Evolutionary conservation across 129 eudicot species (phyloP).

Genomic region (Arctium lappa): DNA sequence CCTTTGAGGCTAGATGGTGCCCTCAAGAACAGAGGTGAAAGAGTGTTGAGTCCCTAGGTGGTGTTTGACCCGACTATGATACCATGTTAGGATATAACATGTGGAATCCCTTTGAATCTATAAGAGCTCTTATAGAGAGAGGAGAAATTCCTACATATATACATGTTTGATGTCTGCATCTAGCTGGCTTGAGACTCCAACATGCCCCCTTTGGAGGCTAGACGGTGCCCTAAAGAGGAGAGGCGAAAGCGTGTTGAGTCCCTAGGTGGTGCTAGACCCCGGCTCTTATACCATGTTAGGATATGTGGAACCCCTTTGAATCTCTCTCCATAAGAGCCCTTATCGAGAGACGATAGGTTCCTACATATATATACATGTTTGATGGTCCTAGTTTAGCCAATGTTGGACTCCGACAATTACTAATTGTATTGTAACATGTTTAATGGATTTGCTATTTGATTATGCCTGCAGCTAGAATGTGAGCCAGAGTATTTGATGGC

Average conservation of each 20-base stretch:
- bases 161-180: too few species aligned
- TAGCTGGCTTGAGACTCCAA: not conserved
- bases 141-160: too few species aligned
- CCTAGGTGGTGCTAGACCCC: not conserved
- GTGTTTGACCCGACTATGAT: not conserved
- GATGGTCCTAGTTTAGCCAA: not conserved
- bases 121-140: too few species aligned
- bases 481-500: slow-evolving; percentile 86
- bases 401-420: not conserved
- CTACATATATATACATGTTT: not conserved
- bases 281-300: not conserved
- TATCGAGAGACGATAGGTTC: not conserved
- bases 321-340: not conserved
- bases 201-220: not conserved
- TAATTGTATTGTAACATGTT: not conserved
- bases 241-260: not conserved
- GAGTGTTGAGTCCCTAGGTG: too few species aligned
- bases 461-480: slow-evolving; percentile 66
- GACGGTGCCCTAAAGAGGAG: not conserved
- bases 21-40: too few species aligned
- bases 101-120: too few species aligned
- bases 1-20: too few species aligned
- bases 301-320: not conserved
- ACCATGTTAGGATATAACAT: not conserved
- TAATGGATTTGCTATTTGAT: slow-evolving; percentile 4